Conservation (phyloP, 1,284 basidiomycete genomes). For the Laetiporus sulphureus region DNA sequence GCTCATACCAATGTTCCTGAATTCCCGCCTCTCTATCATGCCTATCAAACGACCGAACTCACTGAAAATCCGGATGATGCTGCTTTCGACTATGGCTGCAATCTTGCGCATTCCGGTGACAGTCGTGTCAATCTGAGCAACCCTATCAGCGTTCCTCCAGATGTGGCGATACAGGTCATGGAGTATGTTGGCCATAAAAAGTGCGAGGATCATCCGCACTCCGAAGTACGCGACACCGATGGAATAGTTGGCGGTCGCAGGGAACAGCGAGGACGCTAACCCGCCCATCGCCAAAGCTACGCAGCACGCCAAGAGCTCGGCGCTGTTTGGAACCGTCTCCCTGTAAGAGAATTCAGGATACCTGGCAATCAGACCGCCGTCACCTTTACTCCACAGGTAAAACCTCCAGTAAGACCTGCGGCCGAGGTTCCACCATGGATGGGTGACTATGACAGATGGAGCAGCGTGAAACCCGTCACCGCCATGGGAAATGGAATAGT, state of each 20-base stretch:
- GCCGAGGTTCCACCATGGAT: conserved; percentile 54
- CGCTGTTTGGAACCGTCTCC: conserved; percentile 43
- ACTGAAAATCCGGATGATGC: conserved; percentile 43
- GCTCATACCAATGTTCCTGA: conserved; percentile 29
- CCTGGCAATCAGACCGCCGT: conserved; percentile 41
- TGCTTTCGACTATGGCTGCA: conserved; percentile 39
- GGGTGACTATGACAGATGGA: conserved; percentile 39
- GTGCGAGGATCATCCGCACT: conserved; percentile 19
- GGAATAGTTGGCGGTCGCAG: conserved; percentile 8
- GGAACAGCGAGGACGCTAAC: too few species aligned
- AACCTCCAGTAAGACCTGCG: conserved; percentile 45
- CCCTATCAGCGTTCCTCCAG: conserved; percentile 31
- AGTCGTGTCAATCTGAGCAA: conserved; percentile 28
- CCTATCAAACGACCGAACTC: conserved; percentile 44
- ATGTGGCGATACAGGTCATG: conserved; percentile 46
- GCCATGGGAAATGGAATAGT: conserved; percentile 28
- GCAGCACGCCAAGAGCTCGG: conserved; percentile 35
- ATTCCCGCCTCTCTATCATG: conserved; percentile 37
- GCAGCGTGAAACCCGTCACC: conserved; percentile 41
- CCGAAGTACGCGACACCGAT: conserved; percentile 18
- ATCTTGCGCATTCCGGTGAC: conserved; percentile 31
- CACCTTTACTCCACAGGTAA: conserved; percentile 53
- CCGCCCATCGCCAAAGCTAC: conserved; percentile 11
- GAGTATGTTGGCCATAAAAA: conserved; percentile 36
- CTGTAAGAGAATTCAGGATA: conserved; percentile 42